phyloP scores from a whole-genome alignment of 1,284 basidiomycete species.

The Trichosporon inkin region DNA sequence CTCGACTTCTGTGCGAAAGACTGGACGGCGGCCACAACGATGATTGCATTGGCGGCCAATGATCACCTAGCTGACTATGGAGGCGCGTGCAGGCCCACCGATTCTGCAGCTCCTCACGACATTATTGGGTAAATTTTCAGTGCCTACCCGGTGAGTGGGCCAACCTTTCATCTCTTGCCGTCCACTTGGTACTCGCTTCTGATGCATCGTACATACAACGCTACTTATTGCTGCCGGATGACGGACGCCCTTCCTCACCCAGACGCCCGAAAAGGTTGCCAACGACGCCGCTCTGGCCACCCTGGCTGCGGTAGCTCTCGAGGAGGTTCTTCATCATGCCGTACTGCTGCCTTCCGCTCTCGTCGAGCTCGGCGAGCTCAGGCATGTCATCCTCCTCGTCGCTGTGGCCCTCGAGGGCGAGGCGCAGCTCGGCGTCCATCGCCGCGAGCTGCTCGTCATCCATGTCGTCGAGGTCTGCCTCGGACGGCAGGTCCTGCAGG shows the following conservation, averaged over 20 bases:
- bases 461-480: constrained; percentile 53
- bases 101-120: too few species aligned
- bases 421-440: constrained; percentile 79
- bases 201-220: neutral
- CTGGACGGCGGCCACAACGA: too few species aligned
- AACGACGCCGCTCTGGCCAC: constrained; percentile 78
- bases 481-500: constrained; percentile 37
- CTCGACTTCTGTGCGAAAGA: too few species aligned
- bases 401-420: constrained; percentile 57
- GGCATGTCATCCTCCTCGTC: constrained; percentile 51
- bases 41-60: too few species aligned
- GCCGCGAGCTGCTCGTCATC: constrained; percentile 62
- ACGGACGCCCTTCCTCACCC: constrained; percentile 4
- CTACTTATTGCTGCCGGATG: constrained; percentile 2
- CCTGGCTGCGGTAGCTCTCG: constrained; percentile 88
- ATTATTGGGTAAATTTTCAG: too few species aligned
- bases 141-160: too few species aligned
- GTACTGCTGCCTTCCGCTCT: constrained; percentile 65
- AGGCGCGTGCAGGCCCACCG: too few species aligned
- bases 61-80: too few species aligned
- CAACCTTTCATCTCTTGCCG: too few species aligned
- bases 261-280: constrained; percentile 78
- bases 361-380: constrained; percentile 52
- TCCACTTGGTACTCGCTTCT: neutral
- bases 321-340: constrained; percentile 90